Base-by-base conservation (phyloP, 768 basidiomycete species). In the Xerocomellus amylosporus region DNA sequence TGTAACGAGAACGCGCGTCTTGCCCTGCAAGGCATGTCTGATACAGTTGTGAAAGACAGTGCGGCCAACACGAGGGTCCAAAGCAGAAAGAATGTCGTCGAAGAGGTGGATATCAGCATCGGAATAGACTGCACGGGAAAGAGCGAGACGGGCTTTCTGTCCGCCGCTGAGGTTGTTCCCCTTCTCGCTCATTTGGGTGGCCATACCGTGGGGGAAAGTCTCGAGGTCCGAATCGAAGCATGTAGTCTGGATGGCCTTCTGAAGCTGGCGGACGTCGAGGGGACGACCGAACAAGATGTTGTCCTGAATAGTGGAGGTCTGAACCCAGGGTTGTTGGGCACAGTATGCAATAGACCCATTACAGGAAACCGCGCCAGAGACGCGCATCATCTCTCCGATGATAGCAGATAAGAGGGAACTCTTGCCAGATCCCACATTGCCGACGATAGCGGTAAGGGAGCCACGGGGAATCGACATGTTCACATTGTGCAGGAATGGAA, bases 161-260 rank as follows among this genome's bases (percentile, higher is more conserved):
- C 79, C 79, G 40, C 79, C 79, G 53, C 71, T 74, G 28, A 60
- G 64, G 46, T 74, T 79, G 43, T 71, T 67, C 33, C 78, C 78
- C 55, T 77, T 78, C 58, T 79, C 78, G 30, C 76, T 78, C 55
- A 79, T 71, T 59, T 79, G 75, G 2, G 78, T 79, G 36, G 66
- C 67, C 58, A 69, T 62, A 22, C 67, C 67, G 36, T 59, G 49
- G 3, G 68, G 65, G 52, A 70, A 65, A 0, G 61, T 59, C 34
- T 69, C 68, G 39, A 69, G 61, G 46, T 69, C 67, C 14, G 64
- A 61, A 34, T 67, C 63, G 24, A 69, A 68, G 31, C 66, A 68
- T 5, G 68, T 67, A 12, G 58, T 63, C 42, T 63, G 55, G 33
- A 69, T 59, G 17, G 68, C 67, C 44, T 51, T 64, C 38, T 71